A percentile compares a stretch with the other conserved stretches of the same genome.
These are phyloP conservation scores for Metschnikowia shivogae DNA, from an alignment of 805 yeast species.

Conservation along the genomic window DNA sequence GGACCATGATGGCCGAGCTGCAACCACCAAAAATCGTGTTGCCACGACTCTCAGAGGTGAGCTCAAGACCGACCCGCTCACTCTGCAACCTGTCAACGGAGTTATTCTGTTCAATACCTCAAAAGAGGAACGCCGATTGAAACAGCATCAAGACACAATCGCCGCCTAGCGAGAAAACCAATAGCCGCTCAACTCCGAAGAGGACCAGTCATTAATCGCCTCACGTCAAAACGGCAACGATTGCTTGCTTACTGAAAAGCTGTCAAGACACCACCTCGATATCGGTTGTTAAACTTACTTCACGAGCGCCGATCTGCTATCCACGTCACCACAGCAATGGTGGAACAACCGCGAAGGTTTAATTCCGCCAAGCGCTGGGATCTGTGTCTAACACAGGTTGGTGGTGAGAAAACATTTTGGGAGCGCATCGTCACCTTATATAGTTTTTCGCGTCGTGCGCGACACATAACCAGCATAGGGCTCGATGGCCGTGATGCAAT, in stretches of 20 bases:
- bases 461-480: slow-evolving; percentile 1
- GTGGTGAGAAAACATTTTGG: slow-evolving; percentile 16
- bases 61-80: slow-evolving; percentile 62
- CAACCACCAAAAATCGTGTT: slow-evolving; percentile 29
- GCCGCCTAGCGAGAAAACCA: slow-evolving; percentile 18
- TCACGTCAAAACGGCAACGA: slow-evolving; percentile 15
- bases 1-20: slow-evolving; percentile 64
- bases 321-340: slow-evolving; percentile 32
- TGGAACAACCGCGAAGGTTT: slow-evolving; percentile 29
- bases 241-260: slow-evolving; percentile 17
- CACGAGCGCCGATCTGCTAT: slow-evolving; percentile 72
- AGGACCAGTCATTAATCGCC: slow-evolving; percentile 33
- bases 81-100: slow-evolving; percentile 97
- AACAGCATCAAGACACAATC: slow-evolving; percentile 5
- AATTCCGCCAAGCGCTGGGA: slow-evolving; percentile 34
- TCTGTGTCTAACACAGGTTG: slow-evolving; percentile 52
- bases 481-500: slow-evolving; percentile 1
- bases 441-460: slow-evolving; percentile 2
- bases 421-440: slow-evolving; percentile 1
- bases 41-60: slow-evolving; percentile 37
- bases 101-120: slow-evolving; percentile 72
- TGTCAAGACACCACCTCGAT: slow-evolving; percentile 50
- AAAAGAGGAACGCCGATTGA: slow-evolving; percentile 17
- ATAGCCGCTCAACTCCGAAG: slow-evolving; percentile 51
- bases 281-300: slow-evolving; percentile 49